Conservation (phyloP, 1,284 basidiomycete genomes). For the Puccinia triticina region DNA sequence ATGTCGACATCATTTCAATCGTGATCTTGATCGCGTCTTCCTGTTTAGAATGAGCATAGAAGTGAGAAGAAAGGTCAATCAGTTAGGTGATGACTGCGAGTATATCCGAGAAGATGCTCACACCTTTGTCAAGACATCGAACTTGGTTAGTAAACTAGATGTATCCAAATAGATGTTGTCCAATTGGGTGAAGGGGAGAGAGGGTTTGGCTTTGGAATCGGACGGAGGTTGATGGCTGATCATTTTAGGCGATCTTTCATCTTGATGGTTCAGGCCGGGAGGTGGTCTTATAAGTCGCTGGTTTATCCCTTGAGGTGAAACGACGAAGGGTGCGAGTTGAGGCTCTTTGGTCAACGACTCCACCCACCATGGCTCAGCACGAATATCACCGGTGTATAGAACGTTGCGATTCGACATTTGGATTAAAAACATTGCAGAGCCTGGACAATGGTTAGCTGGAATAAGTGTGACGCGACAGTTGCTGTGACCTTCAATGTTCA, state of each 20-base stretch:
- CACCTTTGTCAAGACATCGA: slow-evolving; percentile 42
- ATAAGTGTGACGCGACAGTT: slow-evolving; percentile 55
- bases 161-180: slow-evolving; percentile 50
- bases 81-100: background rate
- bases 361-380: slow-evolving; percentile 58
- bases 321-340: slow-evolving; percentile 55
- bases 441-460: slow-evolving; percentile 58
- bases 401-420: slow-evolving; percentile 56
- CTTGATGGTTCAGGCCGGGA: background rate
- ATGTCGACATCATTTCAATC: slow-evolving; percentile 70
- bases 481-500: slow-evolving; percentile 51
- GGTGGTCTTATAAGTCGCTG: background rate
- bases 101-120: background rate
- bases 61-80: background rate
- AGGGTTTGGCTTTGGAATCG: background rate
- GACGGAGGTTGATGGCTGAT: background rate
- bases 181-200: background rate
- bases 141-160: slow-evolving; percentile 35
- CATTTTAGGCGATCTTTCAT: background rate
- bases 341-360: slow-evolving; percentile 56
- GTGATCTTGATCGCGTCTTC: slow-evolving; percentile 70
- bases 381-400: slow-evolving; percentile 58
- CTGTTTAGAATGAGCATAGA: slow-evolving; percentile 61
- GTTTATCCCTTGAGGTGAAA: background rate
- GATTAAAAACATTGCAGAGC: slow-evolving; percentile 58